Evolutionary conservation across 2,329 filamentous ascomycete genomes (phyloP).

Genomic region (Blumeria graminis): DNA sequence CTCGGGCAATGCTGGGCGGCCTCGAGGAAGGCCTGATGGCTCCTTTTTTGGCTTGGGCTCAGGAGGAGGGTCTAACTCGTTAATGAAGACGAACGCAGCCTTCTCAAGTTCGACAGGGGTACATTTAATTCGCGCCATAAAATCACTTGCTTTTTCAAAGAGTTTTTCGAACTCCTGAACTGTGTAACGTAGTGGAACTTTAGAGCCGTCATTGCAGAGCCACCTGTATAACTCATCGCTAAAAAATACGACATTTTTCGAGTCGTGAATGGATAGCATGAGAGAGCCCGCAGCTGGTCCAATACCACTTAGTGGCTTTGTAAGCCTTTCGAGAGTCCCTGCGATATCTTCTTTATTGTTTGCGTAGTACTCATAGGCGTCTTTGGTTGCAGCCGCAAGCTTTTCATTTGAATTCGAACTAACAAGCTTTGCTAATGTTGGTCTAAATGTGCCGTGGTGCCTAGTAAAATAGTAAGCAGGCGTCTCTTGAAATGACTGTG

Average conservation of each 20-base stretch:
- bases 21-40: conserved; percentile 7
- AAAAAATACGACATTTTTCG: conserved; percentile 43
- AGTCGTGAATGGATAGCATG: conserved; percentile 39
- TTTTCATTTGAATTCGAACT: conserved; percentile 24
- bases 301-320: conserved; percentile 39
- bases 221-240: conserved; percentile 59
- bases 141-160: conserved; percentile 18
- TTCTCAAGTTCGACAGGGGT: conserved; percentile 40
- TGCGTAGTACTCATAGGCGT: conserved; percentile 26
- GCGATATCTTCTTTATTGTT: conserved; percentile 15
- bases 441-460: conserved; percentile 35
- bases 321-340: conserved; percentile 27
- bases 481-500: not conserved
- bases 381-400: conserved; percentile 24
- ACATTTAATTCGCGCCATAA: conserved; percentile 26
- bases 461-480: conserved; percentile 6
- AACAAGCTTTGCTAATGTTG: conserved; percentile 33
- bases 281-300: conserved; percentile 61
- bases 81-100: conserved; percentile 46
- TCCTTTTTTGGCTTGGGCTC: conserved; percentile 7
- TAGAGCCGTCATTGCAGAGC: conserved; percentile 31
- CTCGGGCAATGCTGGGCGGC: conserved; percentile 8
- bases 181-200: conserved; percentile 39
- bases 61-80: conserved; percentile 6
- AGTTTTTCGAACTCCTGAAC: conserved; percentile 42